Base-by-base conservation (phyloP, 2,329 filamentous ascomycete genomes). In the Colletotrichum chrysophilum region DNA sequence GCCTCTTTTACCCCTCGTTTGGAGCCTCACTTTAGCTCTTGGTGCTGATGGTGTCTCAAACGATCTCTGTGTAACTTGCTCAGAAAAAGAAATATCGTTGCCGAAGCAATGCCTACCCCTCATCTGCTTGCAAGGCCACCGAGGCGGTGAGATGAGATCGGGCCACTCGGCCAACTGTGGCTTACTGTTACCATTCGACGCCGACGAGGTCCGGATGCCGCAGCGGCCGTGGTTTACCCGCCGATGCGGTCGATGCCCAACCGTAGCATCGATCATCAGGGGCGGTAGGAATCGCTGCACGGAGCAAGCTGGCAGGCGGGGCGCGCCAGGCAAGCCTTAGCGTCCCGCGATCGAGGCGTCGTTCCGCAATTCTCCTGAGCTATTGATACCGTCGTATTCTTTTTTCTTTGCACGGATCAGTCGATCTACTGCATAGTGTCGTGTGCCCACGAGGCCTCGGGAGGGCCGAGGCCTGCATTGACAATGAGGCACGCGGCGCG, bases 261-360 rank as follows among this genome's bases (percentile, higher is more conserved):
- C 74, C 68, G 43, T 69, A 56, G 70, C 74, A 76, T 76, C 74
- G 74, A 76, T 76, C 74, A 76, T 76, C 74, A 76, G 74, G 74
- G 74, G 70, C 70, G n/a, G 16, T 26, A 43, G 28, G 36, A 74
- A 55, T 69, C 65, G 26, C 70, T 73, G 58, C 65, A 76, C 64
- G 56, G 64, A n/a, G 64, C 28, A 74, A 75, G 26, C 56, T 73
- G 70, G 70, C 64, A 75, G 73, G 70, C 74, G 56, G 74, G 69
- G 58, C 74, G 36, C 70, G 58, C 65, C 64, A 60, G 28, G 74
- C 48, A 48, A 38, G 34, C 70, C 65, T 76, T 76, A 69, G 74
- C 74, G 74, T 52, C 48, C 62, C 70, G 69, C 70, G 48, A 74
- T 74, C 70, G 48, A 65, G 58, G 64, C n/a, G 55, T 73, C 64